These are phyloP conservation scores for Zizania latifolia DNA, from an alignment of 176 grass and related monocot genomes.

Conservation along the genomic window DNA sequence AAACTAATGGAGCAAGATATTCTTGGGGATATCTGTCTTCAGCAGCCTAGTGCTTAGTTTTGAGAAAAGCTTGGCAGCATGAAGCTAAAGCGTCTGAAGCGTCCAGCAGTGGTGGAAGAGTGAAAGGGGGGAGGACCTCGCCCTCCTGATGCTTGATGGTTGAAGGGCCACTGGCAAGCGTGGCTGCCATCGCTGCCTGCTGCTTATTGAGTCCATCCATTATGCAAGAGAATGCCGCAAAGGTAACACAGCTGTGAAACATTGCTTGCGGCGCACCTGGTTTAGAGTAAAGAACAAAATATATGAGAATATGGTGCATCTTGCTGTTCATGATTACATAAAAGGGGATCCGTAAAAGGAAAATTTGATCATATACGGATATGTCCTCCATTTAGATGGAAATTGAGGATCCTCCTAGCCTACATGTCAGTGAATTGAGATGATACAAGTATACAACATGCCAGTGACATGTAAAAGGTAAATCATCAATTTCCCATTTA, in stretches of 20 bases:
- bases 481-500: too few species aligned
- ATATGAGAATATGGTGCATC: not conserved
- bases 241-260: constrained; percentile 76
- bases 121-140: constrained; percentile 49
- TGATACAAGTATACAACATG: too few species aligned
- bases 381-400: too few species aligned
- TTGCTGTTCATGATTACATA: not conserved
- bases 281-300: not conserved
- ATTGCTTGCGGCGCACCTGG: constrained; percentile 70
- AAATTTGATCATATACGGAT: too few species aligned
- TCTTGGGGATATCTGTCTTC: not conserved
- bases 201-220: constrained; percentile 88
- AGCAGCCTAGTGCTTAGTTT: constrained; percentile 27
- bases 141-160: not conserved
- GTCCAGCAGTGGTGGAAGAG: constrained; percentile 49
- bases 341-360: not conserved
- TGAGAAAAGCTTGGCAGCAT: constrained; percentile 46
- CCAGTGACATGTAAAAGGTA: too few species aligned
- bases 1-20: not conserved
- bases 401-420: too few species aligned
- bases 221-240: constrained; percentile 74
- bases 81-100: constrained; percentile 52
- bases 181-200: constrained; percentile 57
- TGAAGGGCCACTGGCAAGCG: not conserved
- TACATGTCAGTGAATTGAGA: too few species aligned